Percentiles rank a stretch among this genome's conserved stretches.
Evolutionary conservation across 1,284 basidiomycete species (phyloP).

Genomic region (Ganoderma resinaceum): DNA sequence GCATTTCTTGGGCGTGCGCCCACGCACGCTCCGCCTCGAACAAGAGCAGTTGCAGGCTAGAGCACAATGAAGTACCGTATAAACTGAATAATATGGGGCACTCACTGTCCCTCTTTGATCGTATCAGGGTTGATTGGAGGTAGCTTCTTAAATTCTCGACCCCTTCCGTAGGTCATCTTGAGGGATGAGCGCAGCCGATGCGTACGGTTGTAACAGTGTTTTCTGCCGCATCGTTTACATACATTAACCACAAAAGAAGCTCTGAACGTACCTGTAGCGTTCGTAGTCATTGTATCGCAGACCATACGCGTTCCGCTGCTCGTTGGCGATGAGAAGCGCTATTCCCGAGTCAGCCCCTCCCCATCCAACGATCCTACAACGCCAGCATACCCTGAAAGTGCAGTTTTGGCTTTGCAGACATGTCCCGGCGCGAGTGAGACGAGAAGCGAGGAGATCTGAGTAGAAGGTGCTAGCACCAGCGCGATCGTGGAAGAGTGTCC

Average conservation of each 20-base stretch:
- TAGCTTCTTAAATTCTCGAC: slow-evolving; percentile 87
- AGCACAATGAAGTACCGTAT: background rate
- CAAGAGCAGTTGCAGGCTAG: slow-evolving; percentile 82
- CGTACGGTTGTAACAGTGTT: slow-evolving; percentile 90
- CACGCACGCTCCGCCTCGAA: slow-evolving; percentile 94
- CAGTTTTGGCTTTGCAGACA: slow-evolving; percentile 43
- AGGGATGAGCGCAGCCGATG: slow-evolving; percentile 87
- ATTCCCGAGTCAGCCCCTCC: slow-evolving; percentile 18
- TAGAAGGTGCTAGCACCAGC: slow-evolving; percentile 37
- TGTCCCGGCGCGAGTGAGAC: slow-evolving; percentile 14
- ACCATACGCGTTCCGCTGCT: slow-evolving; percentile 91
- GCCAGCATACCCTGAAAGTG: slow-evolving; percentile 35
- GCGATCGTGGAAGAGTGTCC: slow-evolving; percentile 34
- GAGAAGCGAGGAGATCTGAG: slow-evolving; percentile 25
- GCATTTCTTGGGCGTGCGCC: slow-evolving; percentile 87
- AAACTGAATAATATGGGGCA: slow-evolving; percentile 25
- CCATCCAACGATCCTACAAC: background rate
- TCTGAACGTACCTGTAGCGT: slow-evolving; percentile 72
- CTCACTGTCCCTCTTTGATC: slow-evolving; percentile 84
- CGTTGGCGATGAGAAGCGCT: slow-evolving; percentile 87
- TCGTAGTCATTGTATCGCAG: slow-evolving; percentile 88
- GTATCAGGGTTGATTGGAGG: slow-evolving; percentile 68
- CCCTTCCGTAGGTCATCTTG: slow-evolving; percentile 89
- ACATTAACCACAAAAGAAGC: background rate
- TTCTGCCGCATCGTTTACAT: slow-evolving; percentile 52